Base-by-base conservation (phyloP, 2,329 filamentous ascomycete genomes). In the Penicillium capsulatum region DNA sequence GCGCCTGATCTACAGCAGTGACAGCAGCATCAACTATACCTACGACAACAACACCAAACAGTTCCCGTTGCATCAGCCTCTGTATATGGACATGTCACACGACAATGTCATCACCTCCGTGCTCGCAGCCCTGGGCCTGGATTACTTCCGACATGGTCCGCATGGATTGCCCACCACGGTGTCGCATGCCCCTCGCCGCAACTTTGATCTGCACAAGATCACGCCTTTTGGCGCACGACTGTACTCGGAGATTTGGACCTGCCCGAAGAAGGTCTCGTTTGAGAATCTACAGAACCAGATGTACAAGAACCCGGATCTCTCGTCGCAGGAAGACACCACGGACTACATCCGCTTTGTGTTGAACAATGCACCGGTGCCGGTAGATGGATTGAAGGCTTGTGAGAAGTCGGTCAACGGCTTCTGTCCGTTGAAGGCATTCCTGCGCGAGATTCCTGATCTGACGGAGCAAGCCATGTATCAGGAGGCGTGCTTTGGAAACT, bases 171-270 rank as follows among this genome's bases (percentile, higher is more conserved):
- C 53, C 1, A 46, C 32, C 4, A 31, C 45, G 4, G 44, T 60
- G 5, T 22, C 14, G 0, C 67, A 66, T 16, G 68, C 71, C 1
- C 69, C 73, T 1, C 52, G 69, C n/a, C 63, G 71, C 2, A 66
- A 65, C 35, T 77, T 77, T 58, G 61, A 67, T n/a, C 60, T 78
- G 11, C 71, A 69, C 1, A 53, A 72, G 31, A 45, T 79, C 30
- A 75, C 74, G 0, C 76, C 75, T 1, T 79, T 78, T 43, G 74
- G 72, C 13, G 75, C 68, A 3, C 68, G 72, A 16, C 62, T 79
- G 20, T 63, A 75, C 36, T 75, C 75, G 1, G 76, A 79, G 56
- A 67, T 76, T 17, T 73, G 77, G 45, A 73, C 71, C 14, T 78
- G 75, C 49, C 57, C 63, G 3, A 43, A 47, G 1, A 26, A 40